Conservation (phyloP, 2,329 filamentous ascomycete genomes). For the Penicillium sp. region DNA sequence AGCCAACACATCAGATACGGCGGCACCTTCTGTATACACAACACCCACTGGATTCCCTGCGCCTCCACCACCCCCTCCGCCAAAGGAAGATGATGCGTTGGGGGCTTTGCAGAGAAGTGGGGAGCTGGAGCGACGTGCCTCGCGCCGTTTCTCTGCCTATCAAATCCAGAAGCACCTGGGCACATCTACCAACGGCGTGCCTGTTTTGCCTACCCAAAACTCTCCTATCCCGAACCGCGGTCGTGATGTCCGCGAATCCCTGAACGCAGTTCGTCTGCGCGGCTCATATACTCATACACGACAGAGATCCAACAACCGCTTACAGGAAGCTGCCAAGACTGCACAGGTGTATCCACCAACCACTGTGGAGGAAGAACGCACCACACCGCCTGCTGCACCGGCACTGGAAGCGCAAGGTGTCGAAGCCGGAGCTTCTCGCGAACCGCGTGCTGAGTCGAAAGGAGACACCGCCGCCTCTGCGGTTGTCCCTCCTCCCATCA, state of each 20-base stretch:
- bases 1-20: conserved; percentile 20
- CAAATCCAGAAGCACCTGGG: conserved; percentile 95
- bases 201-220: conserved; percentile 64
- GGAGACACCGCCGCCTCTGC: conserved; percentile 12
- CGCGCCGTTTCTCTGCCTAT: conserved; percentile 89
- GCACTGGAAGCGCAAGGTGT: conserved; percentile 14
- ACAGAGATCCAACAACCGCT: conserved; percentile 49
- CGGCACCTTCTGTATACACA: conserved; percentile 24
- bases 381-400: conserved; percentile 36
- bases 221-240: conserved; percentile 69
- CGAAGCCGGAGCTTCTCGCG: conserved; percentile 41
- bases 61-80: conserved; percentile 73
- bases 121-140: conserved; percentile 87
- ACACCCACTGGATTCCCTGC: conserved; percentile 41
- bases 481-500: conserved; percentile 60
- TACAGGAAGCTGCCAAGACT: conserved; percentile 55
- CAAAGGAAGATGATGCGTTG: conserved; percentile 82
- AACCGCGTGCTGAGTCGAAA: conserved; percentile 35
- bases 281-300: conserved; percentile 54
- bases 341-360: conserved; percentile 41
- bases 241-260: conserved; percentile 69
- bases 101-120: conserved; percentile 87
- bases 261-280: conserved; percentile 65
- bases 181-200: conserved; percentile 72
- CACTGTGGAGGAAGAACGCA: conserved; percentile 44